A percentile compares a stretch with the other conserved stretches of the same genome.
Conservation (phyloP, 1,284 basidiomycete species). For the Microbotryum intermedium region DNA sequence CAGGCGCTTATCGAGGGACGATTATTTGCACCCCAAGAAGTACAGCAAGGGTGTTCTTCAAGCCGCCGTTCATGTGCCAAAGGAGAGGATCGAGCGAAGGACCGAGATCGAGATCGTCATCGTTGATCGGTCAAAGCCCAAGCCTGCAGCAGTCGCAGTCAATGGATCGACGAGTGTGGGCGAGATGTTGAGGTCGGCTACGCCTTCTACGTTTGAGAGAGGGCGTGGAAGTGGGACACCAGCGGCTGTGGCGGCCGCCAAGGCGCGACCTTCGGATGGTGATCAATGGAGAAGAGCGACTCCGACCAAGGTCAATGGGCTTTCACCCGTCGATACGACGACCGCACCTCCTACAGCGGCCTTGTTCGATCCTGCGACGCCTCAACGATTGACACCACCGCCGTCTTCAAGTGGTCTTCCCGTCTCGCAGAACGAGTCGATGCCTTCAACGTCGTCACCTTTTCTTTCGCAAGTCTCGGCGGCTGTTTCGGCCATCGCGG, state of each 20-base stretch:
- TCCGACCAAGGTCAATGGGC: conserved; percentile 18
- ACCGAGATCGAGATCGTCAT: background rate
- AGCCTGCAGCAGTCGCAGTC: too few species aligned
- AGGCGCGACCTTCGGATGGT: conserved; percentile 8
- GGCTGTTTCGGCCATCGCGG: background rate
- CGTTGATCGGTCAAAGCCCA: too few species aligned
- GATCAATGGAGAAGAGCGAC: background rate
- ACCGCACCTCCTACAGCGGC: conserved; percentile 41
- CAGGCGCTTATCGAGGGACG: conserved; percentile 57
- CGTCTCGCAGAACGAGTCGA: too few species aligned
- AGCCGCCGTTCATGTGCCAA: conserved; percentile 31
- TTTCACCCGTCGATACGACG: conserved; percentile 49
- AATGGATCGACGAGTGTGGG: too few species aligned
- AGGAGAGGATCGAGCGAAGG: background rate
- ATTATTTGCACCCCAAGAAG: conserved; percentile 54
- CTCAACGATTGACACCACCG: background rate
- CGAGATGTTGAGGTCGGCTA: too few species aligned
- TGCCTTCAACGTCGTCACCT: too few species aligned
- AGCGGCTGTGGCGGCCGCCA: conserved; percentile 3
- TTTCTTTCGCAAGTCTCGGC: too few species aligned
- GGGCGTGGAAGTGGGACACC: background rate
- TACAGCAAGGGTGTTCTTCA: conserved; percentile 33
- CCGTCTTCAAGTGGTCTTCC: too few species aligned
- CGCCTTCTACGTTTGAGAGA: background rate
- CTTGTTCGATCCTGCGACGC: conserved; percentile 30